phyloP scores from a whole-genome alignment of 805 yeast genomes.

The Pichia thaimueangensis region DNA sequence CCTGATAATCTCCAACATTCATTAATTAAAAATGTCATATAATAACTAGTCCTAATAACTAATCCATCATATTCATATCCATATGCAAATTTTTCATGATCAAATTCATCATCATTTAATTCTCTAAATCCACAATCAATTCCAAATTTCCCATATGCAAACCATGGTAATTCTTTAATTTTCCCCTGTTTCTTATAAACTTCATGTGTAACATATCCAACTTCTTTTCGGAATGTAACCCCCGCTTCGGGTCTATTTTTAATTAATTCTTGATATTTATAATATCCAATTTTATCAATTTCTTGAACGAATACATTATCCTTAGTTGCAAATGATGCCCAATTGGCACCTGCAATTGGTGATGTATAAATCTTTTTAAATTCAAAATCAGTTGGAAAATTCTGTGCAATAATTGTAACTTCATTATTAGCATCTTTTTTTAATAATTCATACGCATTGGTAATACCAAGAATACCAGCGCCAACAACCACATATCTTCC shows the following conservation, averaged over 20 bases:
- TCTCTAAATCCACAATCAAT: constrained; percentile 31
- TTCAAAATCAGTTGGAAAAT: constrained; percentile 52
- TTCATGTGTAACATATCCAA: constrained; percentile 18
- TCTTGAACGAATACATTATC: constrained; percentile 31
- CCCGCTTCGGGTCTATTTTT: constrained; percentile 45
- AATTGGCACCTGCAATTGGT: constrained; percentile 70
- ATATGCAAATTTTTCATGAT: constrained; percentile 23
- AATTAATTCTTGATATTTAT: constrained; percentile 40
- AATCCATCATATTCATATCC: constrained; percentile 42
- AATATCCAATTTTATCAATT: constrained; percentile 46
- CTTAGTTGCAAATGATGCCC: constrained; percentile 53
- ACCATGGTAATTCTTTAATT: constrained; percentile 42
- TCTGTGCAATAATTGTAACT: constrained; percentile 37
- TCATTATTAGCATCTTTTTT: constrained; percentile 31
- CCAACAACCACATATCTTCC: constrained; percentile 23
- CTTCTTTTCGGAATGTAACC: constrained; percentile 26
- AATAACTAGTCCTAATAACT: constrained; percentile 26
- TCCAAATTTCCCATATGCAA: constrained; percentile 11
- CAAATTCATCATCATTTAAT: constrained; percentile 33
- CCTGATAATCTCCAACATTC: constrained; percentile 18
- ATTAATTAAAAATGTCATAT: constrained; percentile 29
- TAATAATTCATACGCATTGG: constrained; percentile 40
- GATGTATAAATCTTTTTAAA: constrained; percentile 45
- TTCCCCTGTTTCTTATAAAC: constrained; percentile 12
- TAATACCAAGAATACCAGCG: constrained; percentile 54